These are phyloP conservation scores for Cyclotella choctawhatcheeana DNA, from an alignment of 108 stramenopile genomes.

Conservation along the genomic window DNA sequence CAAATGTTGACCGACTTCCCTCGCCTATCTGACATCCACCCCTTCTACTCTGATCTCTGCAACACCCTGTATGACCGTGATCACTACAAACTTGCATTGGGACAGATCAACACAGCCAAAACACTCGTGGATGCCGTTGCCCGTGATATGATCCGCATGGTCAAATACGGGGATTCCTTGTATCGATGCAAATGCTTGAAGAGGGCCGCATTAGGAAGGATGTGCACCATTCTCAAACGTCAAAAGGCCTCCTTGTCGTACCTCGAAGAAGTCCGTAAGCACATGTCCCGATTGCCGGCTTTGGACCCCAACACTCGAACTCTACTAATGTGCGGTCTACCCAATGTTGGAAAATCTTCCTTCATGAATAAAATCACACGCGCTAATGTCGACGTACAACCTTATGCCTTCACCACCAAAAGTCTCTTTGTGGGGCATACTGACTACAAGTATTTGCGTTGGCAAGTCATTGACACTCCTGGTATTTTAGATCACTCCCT, in stretches of 20 bases:
- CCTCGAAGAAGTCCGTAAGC: constrained; percentile 98
- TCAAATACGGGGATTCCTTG: constrained; percentile 98
- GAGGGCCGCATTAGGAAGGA: constrained; percentile 98
- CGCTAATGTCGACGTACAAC: constrained; percentile 99
- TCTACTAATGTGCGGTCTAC: constrained; percentile 95
- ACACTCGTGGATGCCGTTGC: constrained; percentile 90
- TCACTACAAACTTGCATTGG: constrained; percentile 99
- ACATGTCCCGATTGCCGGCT: constrained; percentile 96
- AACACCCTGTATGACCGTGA: constrained; percentile 99
- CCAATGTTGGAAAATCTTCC: constrained; percentile 98
- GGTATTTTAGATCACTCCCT: constrained; percentile 97
- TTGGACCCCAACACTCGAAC: constrained; percentile 99
- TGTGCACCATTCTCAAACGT: constrained; percentile 98
- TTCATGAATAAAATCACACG: constrained; percentile 99
- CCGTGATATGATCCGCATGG: constrained; percentile 97
- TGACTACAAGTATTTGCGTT: constrained; percentile 97
- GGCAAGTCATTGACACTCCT: constrained; percentile 99
- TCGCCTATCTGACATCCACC: constrained; percentile 98
- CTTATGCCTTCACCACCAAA: constrained; percentile 99
- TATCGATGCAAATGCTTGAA: constrained; percentile 99
- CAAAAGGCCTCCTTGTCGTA: constrained; percentile 95
- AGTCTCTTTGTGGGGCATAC: constrained; percentile 98
- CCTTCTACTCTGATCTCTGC: constrained; percentile 99
- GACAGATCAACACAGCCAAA: constrained; percentile 97
- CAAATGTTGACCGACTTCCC: constrained; percentile 96